Evolutionary conservation across 1,284 basidiomycete species (phyloP).

Genomic region (Ganoderma sinense): DNA sequence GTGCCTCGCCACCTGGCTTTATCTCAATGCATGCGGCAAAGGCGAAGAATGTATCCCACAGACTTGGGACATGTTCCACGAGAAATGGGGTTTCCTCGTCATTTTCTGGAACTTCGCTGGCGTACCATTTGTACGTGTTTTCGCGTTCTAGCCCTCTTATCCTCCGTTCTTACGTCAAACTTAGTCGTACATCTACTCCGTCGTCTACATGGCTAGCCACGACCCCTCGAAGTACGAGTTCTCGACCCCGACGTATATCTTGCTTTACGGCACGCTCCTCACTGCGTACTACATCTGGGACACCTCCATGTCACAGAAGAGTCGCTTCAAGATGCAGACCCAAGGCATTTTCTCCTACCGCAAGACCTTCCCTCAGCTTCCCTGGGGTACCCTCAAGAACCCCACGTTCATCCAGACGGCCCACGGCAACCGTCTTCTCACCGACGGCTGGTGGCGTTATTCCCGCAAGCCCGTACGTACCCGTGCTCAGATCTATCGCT

Average conservation of each 20-base stretch:
- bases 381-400: conserved; percentile 86
- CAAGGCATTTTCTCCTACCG: conserved; percentile 89
- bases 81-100: conserved; percentile 95
- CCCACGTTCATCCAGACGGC: conserved; percentile 94
- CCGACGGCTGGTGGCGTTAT: conserved; percentile 91
- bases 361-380: conserved; percentile 94
- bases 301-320: conserved; percentile 96
- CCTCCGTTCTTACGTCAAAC: conserved; percentile 1
- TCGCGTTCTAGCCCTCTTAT: neutral
- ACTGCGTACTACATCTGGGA: conserved; percentile 94
- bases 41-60: conserved; percentile 98
- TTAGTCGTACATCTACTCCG: conserved; percentile 95
- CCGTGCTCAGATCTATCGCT: neutral
- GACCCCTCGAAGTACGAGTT: conserved; percentile 90
- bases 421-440: conserved; percentile 90
- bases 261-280: conserved; percentile 79
- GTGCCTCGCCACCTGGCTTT: conserved; percentile 94
- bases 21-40: conserved; percentile 96
- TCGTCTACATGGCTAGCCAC: conserved; percentile 98
- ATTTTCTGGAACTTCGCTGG: conserved; percentile 99
- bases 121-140: conserved; percentile 75
- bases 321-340: conserved; percentile 96
- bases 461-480: conserved; percentile 85
- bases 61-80: conserved; percentile 99
- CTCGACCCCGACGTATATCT: conserved; percentile 77